phyloP scores from a whole-genome alignment of 139 green algal genomes.

The Tetradesmus lagerheimii region DNA sequence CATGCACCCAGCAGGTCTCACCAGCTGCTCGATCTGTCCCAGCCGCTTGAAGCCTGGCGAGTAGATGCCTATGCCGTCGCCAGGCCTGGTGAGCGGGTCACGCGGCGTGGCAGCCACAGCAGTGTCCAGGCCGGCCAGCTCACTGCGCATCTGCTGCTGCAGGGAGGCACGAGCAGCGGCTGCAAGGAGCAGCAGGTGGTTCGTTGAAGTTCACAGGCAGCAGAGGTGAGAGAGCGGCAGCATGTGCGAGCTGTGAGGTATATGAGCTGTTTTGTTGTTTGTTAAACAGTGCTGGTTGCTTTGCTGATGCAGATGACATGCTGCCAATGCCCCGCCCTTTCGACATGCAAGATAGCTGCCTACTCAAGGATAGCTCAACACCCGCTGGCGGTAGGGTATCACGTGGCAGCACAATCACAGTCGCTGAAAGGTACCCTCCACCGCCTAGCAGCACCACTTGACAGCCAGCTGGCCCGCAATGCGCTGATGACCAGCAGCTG shows the following conservation, averaged over 20 bases:
- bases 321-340: too few species aligned
- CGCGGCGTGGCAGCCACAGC: not conserved
- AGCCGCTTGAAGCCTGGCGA: conserved; percentile 25
- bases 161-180: not conserved
- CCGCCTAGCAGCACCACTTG: not conserved
- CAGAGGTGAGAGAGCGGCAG: not conserved
- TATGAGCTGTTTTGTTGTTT: too few species aligned
- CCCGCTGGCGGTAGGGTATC: too few species aligned
- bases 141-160: not conserved
- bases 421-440: too few species aligned
- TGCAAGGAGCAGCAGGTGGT: not conserved
- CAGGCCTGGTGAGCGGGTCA: conserved; percentile 22
- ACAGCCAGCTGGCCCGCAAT: not conserved
- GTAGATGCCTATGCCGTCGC: conserved; percentile 36
- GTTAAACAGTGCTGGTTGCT: too few species aligned
- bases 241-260: not conserved
- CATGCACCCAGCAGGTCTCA: too few species aligned
- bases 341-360: too few species aligned
- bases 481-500: too few species aligned
- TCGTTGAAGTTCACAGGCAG: not conserved
- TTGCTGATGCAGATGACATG: too few species aligned
- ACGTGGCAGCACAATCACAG: not conserved
- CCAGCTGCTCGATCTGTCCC: not conserved
- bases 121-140: not conserved
- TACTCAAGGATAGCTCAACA: too few species aligned